Conservation (phyloP, 2,329 filamentous ascomycete species). For the Stemphylium vesicarium region DNA sequence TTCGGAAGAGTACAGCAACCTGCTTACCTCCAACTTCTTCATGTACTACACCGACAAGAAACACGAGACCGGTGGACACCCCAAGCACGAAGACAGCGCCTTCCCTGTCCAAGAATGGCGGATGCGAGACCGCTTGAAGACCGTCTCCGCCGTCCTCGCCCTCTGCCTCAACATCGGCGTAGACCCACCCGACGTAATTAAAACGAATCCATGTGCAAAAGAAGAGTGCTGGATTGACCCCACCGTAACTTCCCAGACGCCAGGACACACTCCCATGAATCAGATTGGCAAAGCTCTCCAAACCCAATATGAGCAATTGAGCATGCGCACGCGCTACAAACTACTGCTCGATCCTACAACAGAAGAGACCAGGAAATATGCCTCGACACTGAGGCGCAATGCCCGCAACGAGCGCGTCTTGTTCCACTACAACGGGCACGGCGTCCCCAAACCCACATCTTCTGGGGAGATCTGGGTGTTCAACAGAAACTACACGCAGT, state of each 20-base stretch:
- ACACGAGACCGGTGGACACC: slow-evolving; percentile 91
- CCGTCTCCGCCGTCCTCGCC: slow-evolving; percentile 90
- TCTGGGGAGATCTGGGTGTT: slow-evolving; percentile 99
- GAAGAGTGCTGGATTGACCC: slow-evolving; percentile 98
- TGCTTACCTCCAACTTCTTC: slow-evolving; percentile 91
- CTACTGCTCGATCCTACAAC: slow-evolving; percentile 95
- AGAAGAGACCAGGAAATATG: slow-evolving; percentile 97
- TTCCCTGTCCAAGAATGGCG: slow-evolving; percentile 87
- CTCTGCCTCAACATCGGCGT: slow-evolving; percentile 97
- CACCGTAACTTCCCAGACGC: slow-evolving; percentile 72
- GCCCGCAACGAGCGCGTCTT: slow-evolving; percentile 95
- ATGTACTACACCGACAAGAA: slow-evolving; percentile 99
- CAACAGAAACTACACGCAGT: slow-evolving; percentile 98
- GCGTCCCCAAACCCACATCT: slow-evolving; percentile 91
- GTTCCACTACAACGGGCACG: slow-evolving; percentile 99
- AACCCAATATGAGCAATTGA: slow-evolving; percentile 93
- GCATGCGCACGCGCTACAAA: slow-evolving; percentile 95
- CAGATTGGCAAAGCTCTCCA: slow-evolving; percentile 97
- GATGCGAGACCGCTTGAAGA: slow-evolving; percentile 95
- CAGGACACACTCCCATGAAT: slow-evolving; percentile 81
- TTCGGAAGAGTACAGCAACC: slow-evolving; percentile 85
- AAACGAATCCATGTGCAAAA: slow-evolving; percentile 90
- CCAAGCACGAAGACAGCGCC: slow-evolving; percentile 64
- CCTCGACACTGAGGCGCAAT: slow-evolving; percentile 84
- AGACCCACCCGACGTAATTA: slow-evolving; percentile 94